Base-by-base conservation (phyloP, 1,139 yeast species). In the Waltiozyma sp. region DNA sequence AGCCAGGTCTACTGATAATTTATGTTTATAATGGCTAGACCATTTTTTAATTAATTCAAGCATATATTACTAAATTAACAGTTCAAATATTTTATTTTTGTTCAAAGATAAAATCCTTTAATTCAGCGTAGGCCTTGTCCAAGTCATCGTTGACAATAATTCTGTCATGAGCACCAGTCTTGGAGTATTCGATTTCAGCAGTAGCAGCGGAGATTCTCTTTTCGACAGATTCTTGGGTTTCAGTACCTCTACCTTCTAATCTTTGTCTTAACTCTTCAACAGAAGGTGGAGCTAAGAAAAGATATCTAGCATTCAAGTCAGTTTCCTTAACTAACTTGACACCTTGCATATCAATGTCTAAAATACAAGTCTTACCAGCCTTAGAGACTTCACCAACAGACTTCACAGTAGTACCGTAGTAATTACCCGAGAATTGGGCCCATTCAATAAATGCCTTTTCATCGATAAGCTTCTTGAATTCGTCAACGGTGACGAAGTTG, bases 301-400 rank as follows among this genome's bases (percentile, higher is more conserved):
- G 67, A 63, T 67, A 91, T 61, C 89, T 74, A 40, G 98, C 96
- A 56, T 86, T 77, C 56, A 91, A 72, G 52, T 77, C 77, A 16
- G 95, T 79, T 43, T 73, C 67, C 68, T 93, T 93, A 52, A 91
- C 96, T 15, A 87, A 73, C 68, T 84, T 81, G 55, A 91, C 98
- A 50, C 99, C 99, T 68, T 93, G 97, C 96, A 89, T 88, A 73
- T 91, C 99, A 54, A 91, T 91, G 64, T 91, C 99, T 60, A 91
- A 73, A 51, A 91, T 80, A 68, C 98, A 91, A 43, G 80, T 80
- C 62, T 70, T 75, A 47, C 84, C 84, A 45, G 68, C 55, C 46
- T 68, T 68, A 49, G 71, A 70, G 44, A 69, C 72, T 43, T 63
- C 60, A 56, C 83, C 74, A 45, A 91, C 96, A 28, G 96, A 80